Evolutionary conservation across 495 filamentous ascomycete genomes (phyloP).

Genomic region (Parachaetomium inaequale): DNA sequence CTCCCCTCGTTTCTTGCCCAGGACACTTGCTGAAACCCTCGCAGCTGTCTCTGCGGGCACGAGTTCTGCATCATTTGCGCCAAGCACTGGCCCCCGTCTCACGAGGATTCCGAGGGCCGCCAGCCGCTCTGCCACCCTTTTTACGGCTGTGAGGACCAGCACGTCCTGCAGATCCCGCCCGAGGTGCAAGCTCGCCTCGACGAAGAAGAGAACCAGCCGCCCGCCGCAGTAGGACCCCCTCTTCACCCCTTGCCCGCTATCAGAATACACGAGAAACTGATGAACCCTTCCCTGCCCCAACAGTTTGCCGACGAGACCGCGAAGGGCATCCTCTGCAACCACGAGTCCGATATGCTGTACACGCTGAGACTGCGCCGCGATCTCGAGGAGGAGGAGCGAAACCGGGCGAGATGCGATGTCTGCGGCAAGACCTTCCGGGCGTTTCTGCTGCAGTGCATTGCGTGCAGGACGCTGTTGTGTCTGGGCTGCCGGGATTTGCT

Average conservation of each 20-base stretch:
- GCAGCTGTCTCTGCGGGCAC: constrained; percentile 10
- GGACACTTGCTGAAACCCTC: background rate
- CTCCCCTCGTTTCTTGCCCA: background rate
- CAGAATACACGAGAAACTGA: background rate
- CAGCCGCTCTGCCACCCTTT: background rate
- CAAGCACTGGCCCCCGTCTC: background rate
- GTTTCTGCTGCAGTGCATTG: constrained; percentile 8
- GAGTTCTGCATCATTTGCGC: constrained; percentile 15
- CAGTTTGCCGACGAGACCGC: background rate
- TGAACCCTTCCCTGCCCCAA: background rate
- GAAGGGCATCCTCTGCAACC: background rate
- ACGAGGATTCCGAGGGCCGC: no score
- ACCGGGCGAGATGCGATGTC: background rate
- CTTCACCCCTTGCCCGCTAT: background rate
- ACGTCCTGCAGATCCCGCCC: constrained; percentile 1
- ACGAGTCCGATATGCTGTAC: background rate
- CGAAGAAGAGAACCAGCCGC: background rate
- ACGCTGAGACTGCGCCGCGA: background rate
- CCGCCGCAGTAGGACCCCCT: background rate
- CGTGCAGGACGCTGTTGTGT: constrained; percentile 4
- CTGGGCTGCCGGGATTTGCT: background rate
- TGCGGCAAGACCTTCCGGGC: background rate
- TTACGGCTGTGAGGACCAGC: background rate
- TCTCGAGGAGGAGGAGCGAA: background rate
- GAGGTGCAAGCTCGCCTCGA: constrained; percentile 6